Evolutionary conservation across 2,329 filamentous ascomycete genomes (phyloP).

Genomic region (Calonectria multiphialidica): DNA sequence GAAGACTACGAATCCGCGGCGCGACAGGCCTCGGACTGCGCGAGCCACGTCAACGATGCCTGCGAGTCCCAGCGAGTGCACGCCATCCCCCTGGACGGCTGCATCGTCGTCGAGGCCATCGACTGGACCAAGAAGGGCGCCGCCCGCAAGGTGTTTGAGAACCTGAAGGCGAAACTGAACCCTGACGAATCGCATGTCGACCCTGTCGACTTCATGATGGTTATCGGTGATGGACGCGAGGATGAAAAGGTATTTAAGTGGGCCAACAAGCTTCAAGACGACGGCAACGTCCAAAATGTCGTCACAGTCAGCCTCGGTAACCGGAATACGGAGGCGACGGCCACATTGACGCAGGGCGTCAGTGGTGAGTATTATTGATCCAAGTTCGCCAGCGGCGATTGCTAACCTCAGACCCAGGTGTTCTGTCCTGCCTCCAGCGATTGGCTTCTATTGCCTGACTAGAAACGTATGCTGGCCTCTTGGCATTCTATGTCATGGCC

Average conservation of each 20-base stretch:
- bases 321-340: constrained; percentile 88
- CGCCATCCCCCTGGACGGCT: constrained; percentile 83
- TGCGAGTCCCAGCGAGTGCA: constrained; percentile 87
- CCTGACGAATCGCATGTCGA: constrained; percentile 45
- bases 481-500: constrained; percentile 35
- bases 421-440: constrained; percentile 57
- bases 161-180: constrained; percentile 57
- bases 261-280: constrained; percentile 81
- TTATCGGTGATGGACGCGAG: constrained; percentile 90
- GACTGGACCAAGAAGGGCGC: constrained; percentile 92
- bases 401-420: constrained; percentile 45
- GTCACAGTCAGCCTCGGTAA: constrained; percentile 89
- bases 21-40: constrained; percentile 88
- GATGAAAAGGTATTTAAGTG: constrained; percentile 95
- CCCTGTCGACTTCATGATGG: constrained; percentile 87
- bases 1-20: constrained; percentile 81
- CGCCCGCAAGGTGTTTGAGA: constrained; percentile 78
- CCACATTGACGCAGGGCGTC: constrained; percentile 90
- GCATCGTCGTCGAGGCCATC: constrained; percentile 85
- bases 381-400: background rate
- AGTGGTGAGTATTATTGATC: constrained; percentile 73
- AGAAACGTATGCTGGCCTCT: constrained; percentile 30
- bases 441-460: constrained; percentile 48
- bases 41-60: constrained; percentile 94
- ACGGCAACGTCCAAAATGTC: constrained; percentile 73